phyloP scores from a whole-genome alignment of 2,329 filamentous ascomycete genomes.

The Elsinoe necatrix region DNA sequence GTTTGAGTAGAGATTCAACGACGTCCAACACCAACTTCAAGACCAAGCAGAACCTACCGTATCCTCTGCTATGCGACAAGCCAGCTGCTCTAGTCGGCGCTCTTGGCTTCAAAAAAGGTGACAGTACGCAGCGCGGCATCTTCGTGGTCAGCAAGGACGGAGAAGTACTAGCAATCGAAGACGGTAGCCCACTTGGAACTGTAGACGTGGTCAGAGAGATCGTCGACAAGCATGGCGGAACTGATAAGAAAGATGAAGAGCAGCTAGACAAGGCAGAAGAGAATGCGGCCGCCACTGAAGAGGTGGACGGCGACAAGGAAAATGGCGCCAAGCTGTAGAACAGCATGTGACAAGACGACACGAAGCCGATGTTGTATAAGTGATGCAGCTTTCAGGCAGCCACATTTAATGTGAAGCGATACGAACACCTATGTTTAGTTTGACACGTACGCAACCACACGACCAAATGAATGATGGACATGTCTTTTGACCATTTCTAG shows the following conservation, averaged over 20 bases:
- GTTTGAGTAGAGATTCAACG: slow-evolving; percentile 76
- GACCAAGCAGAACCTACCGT: slow-evolving; percentile 81
- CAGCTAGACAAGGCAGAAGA: slow-evolving; percentile 31
- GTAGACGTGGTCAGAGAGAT: slow-evolving; percentile 67
- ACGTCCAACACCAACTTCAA: slow-evolving; percentile 92
- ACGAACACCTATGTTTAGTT: neutral
- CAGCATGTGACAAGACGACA: neutral
- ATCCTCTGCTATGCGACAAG: slow-evolving; percentile 79
- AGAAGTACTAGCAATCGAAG: slow-evolving; percentile 65
- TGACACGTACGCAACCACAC: slow-evolving; percentile 6
- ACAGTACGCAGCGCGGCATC: slow-evolving; percentile 75
- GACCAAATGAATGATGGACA: neutral
- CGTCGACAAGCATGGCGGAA: slow-evolving; percentile 42
- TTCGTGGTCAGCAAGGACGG: slow-evolving; percentile 64
- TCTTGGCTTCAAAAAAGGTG: slow-evolving; percentile 86
- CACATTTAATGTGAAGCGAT: neutral
- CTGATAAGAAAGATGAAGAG: slow-evolving; percentile 22
- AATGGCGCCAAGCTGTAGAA: slow-evolving; percentile 9
- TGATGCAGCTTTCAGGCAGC: neutral
- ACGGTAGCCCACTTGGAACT: slow-evolving; percentile 70
- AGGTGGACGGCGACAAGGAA: slow-evolving; percentile 3
- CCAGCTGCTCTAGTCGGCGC: slow-evolving; percentile 65
- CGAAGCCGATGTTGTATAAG: neutral
- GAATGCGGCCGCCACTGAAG: slow-evolving; percentile 22
- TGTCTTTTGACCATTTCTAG: slow-evolving; percentile 6